These are phyloP conservation scores for Melastoma candidum DNA, from an alignment of 441 rosid species.

Conservation along the genomic window DNA sequence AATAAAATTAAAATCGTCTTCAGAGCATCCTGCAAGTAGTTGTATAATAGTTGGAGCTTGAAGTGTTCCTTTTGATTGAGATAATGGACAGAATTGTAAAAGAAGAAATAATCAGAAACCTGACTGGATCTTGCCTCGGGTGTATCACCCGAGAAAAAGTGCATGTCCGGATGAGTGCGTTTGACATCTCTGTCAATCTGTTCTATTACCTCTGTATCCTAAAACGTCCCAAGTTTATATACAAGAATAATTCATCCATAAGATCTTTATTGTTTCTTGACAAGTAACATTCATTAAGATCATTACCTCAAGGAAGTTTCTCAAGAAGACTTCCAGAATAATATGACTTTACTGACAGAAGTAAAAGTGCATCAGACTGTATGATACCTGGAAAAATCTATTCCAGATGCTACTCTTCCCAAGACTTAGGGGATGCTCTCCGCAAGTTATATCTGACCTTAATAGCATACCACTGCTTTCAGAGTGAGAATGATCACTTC, in stretches of 20 bases:
- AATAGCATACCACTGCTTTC: conserved; percentile 55
- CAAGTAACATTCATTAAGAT: too few species aligned
- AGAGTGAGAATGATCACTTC: conserved; percentile 35
- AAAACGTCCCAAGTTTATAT: conserved; percentile 4
- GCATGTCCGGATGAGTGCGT: conserved; percentile 96
- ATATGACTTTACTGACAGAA: too few species aligned
- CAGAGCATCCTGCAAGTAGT: conserved; percentile 62
- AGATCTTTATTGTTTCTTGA: too few species aligned
- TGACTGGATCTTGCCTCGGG: conserved; percentile 67
- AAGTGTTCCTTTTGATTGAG: too few species aligned
- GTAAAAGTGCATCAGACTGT: conserved; percentile 5
- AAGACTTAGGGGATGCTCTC: conserved; percentile 90
- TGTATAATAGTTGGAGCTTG: conserved; percentile 5
- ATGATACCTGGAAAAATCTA: conserved; percentile 81
- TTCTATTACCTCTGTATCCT: conserved; percentile 88
- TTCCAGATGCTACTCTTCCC: conserved; percentile 90
- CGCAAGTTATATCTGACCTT: conserved; percentile 69
- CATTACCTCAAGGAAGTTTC: too few species aligned
- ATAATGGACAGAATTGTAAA: conserved; percentile 1
- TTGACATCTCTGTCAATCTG: conserved; percentile 94
- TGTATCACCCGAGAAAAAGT: conserved; percentile 81
- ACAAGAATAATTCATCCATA: too few species aligned
- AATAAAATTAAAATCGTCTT: conserved; percentile 67
- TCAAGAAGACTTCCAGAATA: too few species aligned
- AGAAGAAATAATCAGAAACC: conserved; percentile 28